Percentiles rank a stretch among this genome's conserved stretches.
These are phyloP conservation scores for Diophrys sp. DNA, from an alignment of 73 alveolate species.

Conservation along the genomic window DNA sequence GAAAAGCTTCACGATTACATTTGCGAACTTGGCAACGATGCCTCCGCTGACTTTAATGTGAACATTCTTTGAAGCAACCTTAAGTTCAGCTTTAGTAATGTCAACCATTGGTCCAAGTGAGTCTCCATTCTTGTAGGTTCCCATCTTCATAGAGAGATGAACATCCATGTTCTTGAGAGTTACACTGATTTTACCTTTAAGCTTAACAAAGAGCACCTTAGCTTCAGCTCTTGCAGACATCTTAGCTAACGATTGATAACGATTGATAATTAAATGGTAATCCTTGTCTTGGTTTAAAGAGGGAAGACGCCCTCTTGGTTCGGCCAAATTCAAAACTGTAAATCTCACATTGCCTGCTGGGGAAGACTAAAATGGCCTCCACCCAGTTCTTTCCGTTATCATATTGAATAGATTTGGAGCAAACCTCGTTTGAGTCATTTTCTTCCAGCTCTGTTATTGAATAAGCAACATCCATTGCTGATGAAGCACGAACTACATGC, in stretches of 20 bases:
- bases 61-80: background rate
- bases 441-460: no score
- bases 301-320: no score
- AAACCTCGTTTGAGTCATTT: no score
- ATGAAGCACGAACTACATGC: no score
- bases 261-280: no score
- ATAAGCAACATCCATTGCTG: no score
- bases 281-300: no score
- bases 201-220: background rate
- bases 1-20: background rate
- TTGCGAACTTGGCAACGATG: slow-evolving; percentile 1
- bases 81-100: background rate
- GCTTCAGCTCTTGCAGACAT: slow-evolving; percentile 3
- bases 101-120: background rate
- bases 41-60: background rate
- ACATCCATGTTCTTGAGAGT: background rate
- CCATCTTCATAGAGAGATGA: background rate
- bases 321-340: no score
- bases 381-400: no score
- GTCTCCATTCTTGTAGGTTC: background rate
- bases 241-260: background rate
- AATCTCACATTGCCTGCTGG: no score
- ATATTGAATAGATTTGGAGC: no score
- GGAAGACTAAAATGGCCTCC: no score
- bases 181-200: background rate